Base-by-base conservation (phyloP, 148 eudicot species). In the Vaccinium corymbosum region DNA sequence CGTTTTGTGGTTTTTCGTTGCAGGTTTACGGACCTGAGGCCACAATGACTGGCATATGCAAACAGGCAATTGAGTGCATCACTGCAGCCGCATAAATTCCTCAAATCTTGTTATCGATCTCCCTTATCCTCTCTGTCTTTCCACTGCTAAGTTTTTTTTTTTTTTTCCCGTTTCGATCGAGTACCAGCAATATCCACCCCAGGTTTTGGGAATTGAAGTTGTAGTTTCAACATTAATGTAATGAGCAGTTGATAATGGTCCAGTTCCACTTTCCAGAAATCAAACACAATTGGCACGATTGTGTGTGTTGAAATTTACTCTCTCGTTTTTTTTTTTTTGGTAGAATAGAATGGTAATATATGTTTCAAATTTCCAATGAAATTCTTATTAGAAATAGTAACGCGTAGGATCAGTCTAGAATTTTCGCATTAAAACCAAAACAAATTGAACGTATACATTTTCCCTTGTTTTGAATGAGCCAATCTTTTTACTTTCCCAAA, bases 41-140 rank as follows among this genome's bases (percentile, higher is more conserved):
- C 85, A 95, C 98, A 57, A 95, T 95, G 98, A 95, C 98, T 0
- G 98, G 98, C 78, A 95, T 95, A 81, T 95, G 98, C 98, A 95
- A 95, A 82, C 96, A 95, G 90, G 98, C 98, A 71, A 95, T 95
- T 77, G 95, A 94, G 82, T 95, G 96, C 92, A 90, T 95, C 89
- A 81, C 87, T 42, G 95, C 89, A 25, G 91, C 97, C 84, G 98
- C 98, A 70, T 95, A 85, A 90, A 73, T 59, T 80, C 20, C 7
- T 7, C 72, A 6, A 6, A 59, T 61, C 72, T 42, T 20, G 56
- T 42, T 52, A 42, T 66, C 61, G 25, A 71, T 74, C 17, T 4
- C 15, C 59, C 22, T 68, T 72, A 51, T 73, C 50, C 56, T 89
- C 88, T 29, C 85, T 85, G 20, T 72, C 10, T 48, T 73, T 25